Percentiles rank a stretch among this genome's conserved stretches.
Evolutionary conservation across 139 green algal genomes (phyloP).

Genomic region (Marvania coccoides): DNA sequence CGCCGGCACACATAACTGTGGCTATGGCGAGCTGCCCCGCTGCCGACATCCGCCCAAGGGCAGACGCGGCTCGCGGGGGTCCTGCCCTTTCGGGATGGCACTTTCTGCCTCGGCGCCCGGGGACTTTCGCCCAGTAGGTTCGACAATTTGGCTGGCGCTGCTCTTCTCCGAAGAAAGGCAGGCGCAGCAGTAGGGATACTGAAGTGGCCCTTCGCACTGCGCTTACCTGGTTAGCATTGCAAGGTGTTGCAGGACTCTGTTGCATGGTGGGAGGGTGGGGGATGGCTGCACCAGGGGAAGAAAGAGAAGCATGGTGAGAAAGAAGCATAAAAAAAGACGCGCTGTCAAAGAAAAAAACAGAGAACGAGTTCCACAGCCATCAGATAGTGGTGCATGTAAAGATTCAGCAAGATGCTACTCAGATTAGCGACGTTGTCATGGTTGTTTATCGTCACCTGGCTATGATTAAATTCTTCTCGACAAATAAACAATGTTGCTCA

Average conservation of each 20-base stretch:
- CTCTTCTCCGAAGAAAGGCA: not conserved
- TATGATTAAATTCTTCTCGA: too few species aligned
- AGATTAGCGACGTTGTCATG: constrained; percentile 24
- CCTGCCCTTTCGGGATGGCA: constrained; percentile 83
- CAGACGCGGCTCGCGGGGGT: constrained; percentile 39
- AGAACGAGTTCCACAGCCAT: constrained; percentile 35
- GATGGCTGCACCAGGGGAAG: not conserved
- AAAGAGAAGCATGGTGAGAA: not conserved
- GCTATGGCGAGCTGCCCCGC: constrained; percentile 87
- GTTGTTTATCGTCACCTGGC: constrained; percentile 22
- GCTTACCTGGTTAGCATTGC: constrained; percentile 29
- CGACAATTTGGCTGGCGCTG: not conserved
- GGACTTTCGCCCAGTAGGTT: constrained; percentile 94
- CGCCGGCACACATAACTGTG: constrained; percentile 98
- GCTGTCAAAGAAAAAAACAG: not conserved
- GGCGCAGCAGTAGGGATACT: constrained; percentile 14
- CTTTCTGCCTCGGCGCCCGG: constrained; percentile 93
- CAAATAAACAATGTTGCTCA: too few species aligned
- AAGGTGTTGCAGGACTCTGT: not conserved
- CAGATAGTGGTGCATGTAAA: constrained; percentile 75
- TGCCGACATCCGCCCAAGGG: constrained; percentile 16
- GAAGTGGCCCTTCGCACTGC: constrained; percentile 78
- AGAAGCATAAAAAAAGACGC: not conserved
- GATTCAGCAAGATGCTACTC: constrained; percentile 27
- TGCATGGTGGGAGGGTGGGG: not conserved